phyloP scores from a whole-genome alignment of 148 eudicot genomes.

The Fagopyrum tataricum region DNA sequence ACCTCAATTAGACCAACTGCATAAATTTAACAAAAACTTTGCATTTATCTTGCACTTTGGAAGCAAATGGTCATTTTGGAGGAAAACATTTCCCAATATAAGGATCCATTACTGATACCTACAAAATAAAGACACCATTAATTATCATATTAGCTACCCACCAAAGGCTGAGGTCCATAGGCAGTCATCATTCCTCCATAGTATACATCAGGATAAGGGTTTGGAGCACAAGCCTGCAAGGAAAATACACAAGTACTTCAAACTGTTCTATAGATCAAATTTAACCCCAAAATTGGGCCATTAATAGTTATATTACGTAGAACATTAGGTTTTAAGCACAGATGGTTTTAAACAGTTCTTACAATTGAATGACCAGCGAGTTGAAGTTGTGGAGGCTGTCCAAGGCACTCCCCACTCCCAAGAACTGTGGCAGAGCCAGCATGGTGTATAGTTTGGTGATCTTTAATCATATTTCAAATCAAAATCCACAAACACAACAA shows the following conservation, averaged over 20 bases:
- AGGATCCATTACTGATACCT: not conserved
- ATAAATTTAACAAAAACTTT: not conserved
- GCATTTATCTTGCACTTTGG: not conserved
- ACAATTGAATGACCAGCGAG: conserved; percentile 88
- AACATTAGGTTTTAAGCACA: not conserved
- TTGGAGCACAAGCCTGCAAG: conserved; percentile 69
- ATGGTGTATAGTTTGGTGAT: conserved; percentile 19
- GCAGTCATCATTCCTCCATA: conserved; percentile 84
- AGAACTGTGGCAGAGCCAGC: conserved; percentile 30
- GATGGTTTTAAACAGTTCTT: conserved; percentile 24
- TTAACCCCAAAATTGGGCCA: not conserved
- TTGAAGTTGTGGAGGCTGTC: conserved; percentile 66
- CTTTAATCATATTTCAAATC: conserved; percentile 7
- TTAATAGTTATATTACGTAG: conserved; percentile 1
- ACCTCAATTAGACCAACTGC: not conserved
- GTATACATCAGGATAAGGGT: conserved; percentile 64
- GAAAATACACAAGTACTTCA: conserved; percentile 4
- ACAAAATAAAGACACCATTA: not conserved
- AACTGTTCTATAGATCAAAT: not conserved
- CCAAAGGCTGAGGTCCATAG: conserved; percentile 76
- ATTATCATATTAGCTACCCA: conserved; percentile 20
- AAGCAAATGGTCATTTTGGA: not conserved
- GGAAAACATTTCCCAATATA: not conserved
- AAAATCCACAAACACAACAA: conserved; percentile 4
- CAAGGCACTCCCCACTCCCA: conserved; percentile 33